phyloP scores from a whole-genome alignment of 768 basidiomycete genomes.

The Mycena amicta region DNA sequence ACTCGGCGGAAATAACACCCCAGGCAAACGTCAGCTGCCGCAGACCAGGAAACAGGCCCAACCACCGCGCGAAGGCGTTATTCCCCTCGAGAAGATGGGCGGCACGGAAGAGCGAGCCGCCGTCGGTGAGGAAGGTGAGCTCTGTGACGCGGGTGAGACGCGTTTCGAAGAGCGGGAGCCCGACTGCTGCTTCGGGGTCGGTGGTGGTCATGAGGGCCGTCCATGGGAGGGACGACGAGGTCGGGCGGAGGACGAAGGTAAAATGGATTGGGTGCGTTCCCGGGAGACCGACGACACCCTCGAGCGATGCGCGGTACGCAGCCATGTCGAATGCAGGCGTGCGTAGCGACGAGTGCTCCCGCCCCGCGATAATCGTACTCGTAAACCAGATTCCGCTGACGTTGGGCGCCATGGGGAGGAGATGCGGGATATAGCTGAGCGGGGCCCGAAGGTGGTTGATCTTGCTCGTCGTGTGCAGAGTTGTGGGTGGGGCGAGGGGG shows the following conservation, averaged over 20 bases:
- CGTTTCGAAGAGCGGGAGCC: not conserved
- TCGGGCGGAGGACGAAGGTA: not conserved
- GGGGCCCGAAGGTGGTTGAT: constrained; percentile 5
- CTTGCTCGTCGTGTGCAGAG: not conserved
- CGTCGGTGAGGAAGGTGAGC: not conserved
- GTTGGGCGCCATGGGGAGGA: constrained; percentile 17
- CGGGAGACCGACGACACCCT: constrained; percentile 1
- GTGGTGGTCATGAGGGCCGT: not conserved
- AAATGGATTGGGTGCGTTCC: constrained; percentile 3
- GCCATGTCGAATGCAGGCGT: constrained; percentile 4
- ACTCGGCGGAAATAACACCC: not conserved
- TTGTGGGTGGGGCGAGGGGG: not conserved
- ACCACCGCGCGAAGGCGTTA: constrained; percentile 12
- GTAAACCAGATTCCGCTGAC: not conserved
- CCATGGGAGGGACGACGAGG: constrained; percentile 1
- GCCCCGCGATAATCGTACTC: not conserved
- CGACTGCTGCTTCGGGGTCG: not conserved
- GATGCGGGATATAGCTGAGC: constrained; percentile 8
- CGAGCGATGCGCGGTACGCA: constrained; percentile 6
- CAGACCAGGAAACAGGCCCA: constrained; percentile 5
- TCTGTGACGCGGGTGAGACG: constrained; percentile 3
- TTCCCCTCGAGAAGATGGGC: not conserved
- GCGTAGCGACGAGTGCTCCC: not conserved
- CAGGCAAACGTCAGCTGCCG: constrained; percentile 1
- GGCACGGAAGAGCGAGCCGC: constrained; percentile 3